Base-by-base conservation (phyloP, 2,329 filamentous ascomycete species). In the Aspergillus luchuensis region DNA sequence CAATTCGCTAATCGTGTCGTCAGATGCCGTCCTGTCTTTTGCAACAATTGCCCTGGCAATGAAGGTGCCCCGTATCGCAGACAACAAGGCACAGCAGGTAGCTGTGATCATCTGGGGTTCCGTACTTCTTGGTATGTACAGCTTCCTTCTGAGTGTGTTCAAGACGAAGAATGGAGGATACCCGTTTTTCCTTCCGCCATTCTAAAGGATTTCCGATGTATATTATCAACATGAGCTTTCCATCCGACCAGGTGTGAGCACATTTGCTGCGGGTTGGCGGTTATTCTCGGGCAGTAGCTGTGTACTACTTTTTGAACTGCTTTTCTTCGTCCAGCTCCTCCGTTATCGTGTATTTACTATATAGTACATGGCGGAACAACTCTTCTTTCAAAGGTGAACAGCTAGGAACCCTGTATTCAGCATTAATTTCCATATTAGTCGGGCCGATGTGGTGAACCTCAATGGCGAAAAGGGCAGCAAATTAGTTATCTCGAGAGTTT, bases 161-260 rank as follows among this genome's bases (percentile, higher is more conserved):
- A 88, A 93, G 70, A 83, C 90, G 70, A 99, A 99, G 88, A 99
- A 98, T 74, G 88, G 88, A 36, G 92, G 92, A 23, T 99, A 99
- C 78, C 93, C 93, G 15, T 97, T 98, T 80, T 92, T 88, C 72
- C 84, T 99, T 63, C 95, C 95, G 58, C 95, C 95, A 10, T 98
- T 99, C 78, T 89, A 82, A 30, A 11, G 5, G 4, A 19, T 19
- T 21, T 19, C 13, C 41, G 13, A 5, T 45, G 41, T 13, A 23
- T 7, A 10, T 23, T 45, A 45, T 21, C 21, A 19, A 19, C 41
- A 10, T 45, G 41, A 6, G 21, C 10, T 23, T 15, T 23, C 23
- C 28, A 21, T 13, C 41, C 41, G 21, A 8, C 25, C 21, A 55
- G n/a, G n/a, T 8, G 21, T 50, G n/a, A 50, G 7, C 13, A 50